phyloP scores from a whole-genome alignment of 495 filamentous ascomycete species.

The Cercophora newfieldiana region DNA sequence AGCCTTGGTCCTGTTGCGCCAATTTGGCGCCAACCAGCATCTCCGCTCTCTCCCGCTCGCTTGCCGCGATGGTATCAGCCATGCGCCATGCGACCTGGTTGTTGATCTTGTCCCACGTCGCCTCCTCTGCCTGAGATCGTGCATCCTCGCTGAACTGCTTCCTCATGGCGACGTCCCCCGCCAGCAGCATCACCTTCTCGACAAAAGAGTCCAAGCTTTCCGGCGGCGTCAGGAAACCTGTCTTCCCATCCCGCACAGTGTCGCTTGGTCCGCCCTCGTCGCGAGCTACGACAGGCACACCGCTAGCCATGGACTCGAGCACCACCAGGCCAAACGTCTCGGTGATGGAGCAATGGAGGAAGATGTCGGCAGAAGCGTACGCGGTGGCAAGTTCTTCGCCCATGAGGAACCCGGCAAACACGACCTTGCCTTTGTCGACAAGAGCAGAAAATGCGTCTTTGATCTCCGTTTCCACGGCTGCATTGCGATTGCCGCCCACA shows the following conservation, averaged over 20 bases:
- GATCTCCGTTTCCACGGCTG: constrained; percentile 55
- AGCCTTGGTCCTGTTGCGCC: not conserved
- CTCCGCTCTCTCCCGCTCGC: constrained; percentile 21
- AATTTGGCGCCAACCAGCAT: constrained; percentile 1
- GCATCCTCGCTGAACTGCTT: constrained; percentile 42
- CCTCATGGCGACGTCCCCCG: constrained; percentile 39
- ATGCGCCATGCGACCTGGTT: constrained; percentile 60
- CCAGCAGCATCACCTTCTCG: constrained; percentile 42
- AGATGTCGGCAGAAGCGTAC: constrained; percentile 62
- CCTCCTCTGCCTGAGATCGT: constrained; percentile 53
- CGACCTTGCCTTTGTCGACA: constrained; percentile 45
- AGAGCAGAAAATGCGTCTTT: constrained; percentile 51
- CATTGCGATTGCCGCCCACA: constrained; percentile 63
- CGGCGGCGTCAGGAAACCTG: constrained; percentile 58
- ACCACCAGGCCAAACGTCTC: constrained; percentile 68
- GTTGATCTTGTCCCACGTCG: constrained; percentile 66
- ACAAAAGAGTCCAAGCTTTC: constrained; percentile 56
- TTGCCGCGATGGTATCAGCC: constrained; percentile 49
- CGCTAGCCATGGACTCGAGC: constrained; percentile 66
- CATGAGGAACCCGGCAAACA: constrained; percentile 59
- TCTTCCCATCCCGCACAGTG: constrained; percentile 55
- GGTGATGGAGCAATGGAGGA: constrained; percentile 64
- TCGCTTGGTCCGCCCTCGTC: constrained; percentile 66
- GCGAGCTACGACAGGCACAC: constrained; percentile 61
- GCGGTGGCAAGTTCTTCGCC: constrained; percentile 54